Base-by-base conservation (phyloP, 176 grass and related monocot species). In the Themeda triandra region DNA sequence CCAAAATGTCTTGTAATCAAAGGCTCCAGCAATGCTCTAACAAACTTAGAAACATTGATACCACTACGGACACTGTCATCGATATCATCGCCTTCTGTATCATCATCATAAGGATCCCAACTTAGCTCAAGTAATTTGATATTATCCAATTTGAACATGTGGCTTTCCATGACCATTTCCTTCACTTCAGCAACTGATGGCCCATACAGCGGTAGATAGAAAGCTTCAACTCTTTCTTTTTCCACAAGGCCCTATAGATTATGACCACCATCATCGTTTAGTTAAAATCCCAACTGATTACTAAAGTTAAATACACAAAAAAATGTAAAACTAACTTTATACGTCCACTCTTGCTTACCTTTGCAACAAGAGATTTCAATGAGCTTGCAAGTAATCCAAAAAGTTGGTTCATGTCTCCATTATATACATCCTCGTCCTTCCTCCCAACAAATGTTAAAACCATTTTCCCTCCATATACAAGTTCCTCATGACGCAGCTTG, bases 391-490 rank as follows among this genome's bases (percentile, higher is more conserved):
- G 13, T 27, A 83, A 74, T 35, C 21, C 81, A 3, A 1, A 75
- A 49, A 49, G 1, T 36, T 49, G 7, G 21, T 33, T 46, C 3
- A 17, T 23, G 2, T 83, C 58, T 51, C 28, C 59, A 51, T 8
- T 17, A 2, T 36, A 36, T 13, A 66, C 21, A 12, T 74, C 21
- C 0, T 40, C 25, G 0, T 63, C 48, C 69, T 84, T 86, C n/a
- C 80, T 91, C 9, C 75, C 92, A 1, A 70, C 1, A 72, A 89
- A 81, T 19, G 80, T 68, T 25, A 91, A 23, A 18, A 91, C 4
- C 86, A 94, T 54, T 94, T 31, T 63, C 1, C 92, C 92, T 19
- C 80, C 51, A 5, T 30, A 0, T 7, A 33, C 69, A 11, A 94
- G 79, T 76, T 94, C 92, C 23, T 79, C n/a, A 6, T 12, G 33